Evolutionary conservation across 177 flowering plant species (phyloP).

Genomic region (Telopea speciosissima): DNA sequence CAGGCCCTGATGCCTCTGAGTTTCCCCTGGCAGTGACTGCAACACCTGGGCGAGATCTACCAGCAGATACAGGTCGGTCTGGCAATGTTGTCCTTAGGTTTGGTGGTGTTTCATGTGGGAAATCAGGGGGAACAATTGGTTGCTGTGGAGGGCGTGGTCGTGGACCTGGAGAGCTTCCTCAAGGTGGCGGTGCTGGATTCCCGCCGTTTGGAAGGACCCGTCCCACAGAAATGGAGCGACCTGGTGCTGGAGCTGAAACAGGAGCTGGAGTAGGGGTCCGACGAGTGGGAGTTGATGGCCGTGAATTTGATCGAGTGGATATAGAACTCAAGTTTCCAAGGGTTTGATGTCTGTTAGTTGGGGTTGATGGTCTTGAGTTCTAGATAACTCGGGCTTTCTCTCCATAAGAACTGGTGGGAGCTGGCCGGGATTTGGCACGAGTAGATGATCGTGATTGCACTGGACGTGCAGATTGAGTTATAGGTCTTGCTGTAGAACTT

Average conservation of each 20-base stretch:
- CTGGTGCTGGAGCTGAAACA: constrained; percentile 20
- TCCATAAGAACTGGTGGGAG: constrained; percentile 31
- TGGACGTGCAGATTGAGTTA: constrained; percentile 54
- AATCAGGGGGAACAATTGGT: constrained; percentile 69
- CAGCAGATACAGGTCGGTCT: constrained; percentile 84
- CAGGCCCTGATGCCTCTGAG: constrained; percentile 34
- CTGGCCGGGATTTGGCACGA: constrained; percentile 64
- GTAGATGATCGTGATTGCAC: constrained; percentile 60
- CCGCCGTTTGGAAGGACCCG: constrained; percentile 54
- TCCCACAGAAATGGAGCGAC: constrained; percentile 44
- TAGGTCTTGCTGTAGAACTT: constrained; percentile 47
- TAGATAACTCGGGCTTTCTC: constrained; percentile 54
- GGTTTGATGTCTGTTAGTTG: constrained; percentile 59
- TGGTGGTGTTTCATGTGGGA: constrained; percentile 84
- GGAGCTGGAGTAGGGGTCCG: constrained; percentile 36
- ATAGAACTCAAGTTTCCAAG: constrained; percentile 46
- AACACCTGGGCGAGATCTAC: constrained; percentile 78
- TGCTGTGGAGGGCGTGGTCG: constrained; percentile 51
- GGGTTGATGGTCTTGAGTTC: constrained; percentile 81
- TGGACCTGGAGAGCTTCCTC: constrained; percentile 81
- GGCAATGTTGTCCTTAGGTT: constrained; percentile 87
- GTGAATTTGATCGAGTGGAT: constrained; percentile 45
- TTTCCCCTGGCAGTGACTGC: constrained; percentile 39
- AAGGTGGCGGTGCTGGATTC: constrained; percentile 42
- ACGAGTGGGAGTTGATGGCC: constrained; percentile 90